These are phyloP conservation scores for Aegilops tauschii DNA, from an alignment of 176 grass and related monocot genomes.

Conservation along the genomic window DNA sequence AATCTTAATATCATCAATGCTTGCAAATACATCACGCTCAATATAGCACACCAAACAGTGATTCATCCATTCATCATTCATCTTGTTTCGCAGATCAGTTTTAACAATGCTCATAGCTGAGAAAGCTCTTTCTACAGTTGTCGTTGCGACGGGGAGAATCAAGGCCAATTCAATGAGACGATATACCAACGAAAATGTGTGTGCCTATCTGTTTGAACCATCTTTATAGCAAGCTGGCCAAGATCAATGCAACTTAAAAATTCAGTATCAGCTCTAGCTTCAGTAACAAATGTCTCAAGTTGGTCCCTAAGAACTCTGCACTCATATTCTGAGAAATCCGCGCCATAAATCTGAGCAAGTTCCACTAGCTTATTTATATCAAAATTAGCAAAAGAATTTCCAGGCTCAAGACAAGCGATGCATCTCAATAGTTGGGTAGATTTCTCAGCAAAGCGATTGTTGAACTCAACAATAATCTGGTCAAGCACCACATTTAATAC, in stretches of 20 bases:
- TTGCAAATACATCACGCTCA: too few relatives aligned
- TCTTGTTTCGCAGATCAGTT: neutral
- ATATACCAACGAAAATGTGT: neutral
- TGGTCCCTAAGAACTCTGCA: neutral
- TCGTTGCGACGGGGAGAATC: neutral
- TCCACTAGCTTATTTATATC: neutral
- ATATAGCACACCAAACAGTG: neutral
- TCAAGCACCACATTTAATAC: neutral
- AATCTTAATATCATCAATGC: too few relatives aligned
- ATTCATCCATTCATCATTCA: neutral
- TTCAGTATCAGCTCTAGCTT: neutral
- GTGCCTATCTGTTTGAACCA: neutral
- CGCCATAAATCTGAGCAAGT: neutral
- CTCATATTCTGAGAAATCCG: neutral
- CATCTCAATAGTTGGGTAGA: neutral
- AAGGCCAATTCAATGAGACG: neutral
- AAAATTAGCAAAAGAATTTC: neutral
- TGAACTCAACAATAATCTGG: neutral
- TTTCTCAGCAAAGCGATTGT: neutral
- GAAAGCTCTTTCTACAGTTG: neutral
- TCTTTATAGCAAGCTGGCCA: neutral
- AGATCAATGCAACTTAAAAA: neutral
- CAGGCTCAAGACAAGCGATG: neutral
- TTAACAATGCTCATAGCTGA: neutral
- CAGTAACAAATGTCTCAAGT: neutral